phyloP scores from a whole-genome alignment of 345 rosid genomes.

The Eutrema yunnanense region DNA sequence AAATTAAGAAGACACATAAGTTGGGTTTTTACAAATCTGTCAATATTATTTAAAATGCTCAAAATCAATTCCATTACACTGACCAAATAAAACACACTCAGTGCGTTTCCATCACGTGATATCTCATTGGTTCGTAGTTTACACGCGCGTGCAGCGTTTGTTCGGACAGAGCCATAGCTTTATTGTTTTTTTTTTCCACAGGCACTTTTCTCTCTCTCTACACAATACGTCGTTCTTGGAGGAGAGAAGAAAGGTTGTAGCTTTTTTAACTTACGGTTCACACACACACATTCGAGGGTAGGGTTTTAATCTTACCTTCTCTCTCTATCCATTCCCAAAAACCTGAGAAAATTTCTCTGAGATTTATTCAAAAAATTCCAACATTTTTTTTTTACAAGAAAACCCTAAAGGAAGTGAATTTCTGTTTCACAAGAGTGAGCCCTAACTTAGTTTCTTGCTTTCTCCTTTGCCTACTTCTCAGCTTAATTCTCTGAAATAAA shows the following conservation, averaged over 20 bases:
- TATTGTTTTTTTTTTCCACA: constrained; percentile 11
- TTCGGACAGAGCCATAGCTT: constrained; percentile 13
- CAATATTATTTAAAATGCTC: background rate
- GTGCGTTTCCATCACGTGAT: background rate
- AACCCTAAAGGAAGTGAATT: constrained; percentile 34
- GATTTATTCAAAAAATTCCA: constrained; percentile 34
- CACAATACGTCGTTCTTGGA: constrained; percentile 1
- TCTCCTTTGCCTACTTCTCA: constrained; percentile 13
- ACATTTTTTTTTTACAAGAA: constrained; percentile 12
- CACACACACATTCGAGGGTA: constrained; percentile 39
- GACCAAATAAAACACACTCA: constrained; percentile 7
- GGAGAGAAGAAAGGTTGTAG: background rate
- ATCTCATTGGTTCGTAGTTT: background rate
- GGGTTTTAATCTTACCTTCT: constrained; percentile 58
- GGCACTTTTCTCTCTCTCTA: constrained; percentile 17
- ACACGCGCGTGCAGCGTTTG: constrained; percentile 1
- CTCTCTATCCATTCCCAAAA: constrained; percentile 31
- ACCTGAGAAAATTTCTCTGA: constrained; percentile 37
- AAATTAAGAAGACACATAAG: background rate
- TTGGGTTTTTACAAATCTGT: background rate
- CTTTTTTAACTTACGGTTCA: constrained; percentile 32
- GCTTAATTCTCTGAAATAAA: constrained; percentile 26
- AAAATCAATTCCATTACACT: constrained; percentile 7
- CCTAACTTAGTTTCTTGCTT: constrained; percentile 26
- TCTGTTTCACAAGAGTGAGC: constrained; percentile 11